Conservation (phyloP, 2,329 filamentous ascomycete species). For the Ophiostoma triangulosporum region DNA sequence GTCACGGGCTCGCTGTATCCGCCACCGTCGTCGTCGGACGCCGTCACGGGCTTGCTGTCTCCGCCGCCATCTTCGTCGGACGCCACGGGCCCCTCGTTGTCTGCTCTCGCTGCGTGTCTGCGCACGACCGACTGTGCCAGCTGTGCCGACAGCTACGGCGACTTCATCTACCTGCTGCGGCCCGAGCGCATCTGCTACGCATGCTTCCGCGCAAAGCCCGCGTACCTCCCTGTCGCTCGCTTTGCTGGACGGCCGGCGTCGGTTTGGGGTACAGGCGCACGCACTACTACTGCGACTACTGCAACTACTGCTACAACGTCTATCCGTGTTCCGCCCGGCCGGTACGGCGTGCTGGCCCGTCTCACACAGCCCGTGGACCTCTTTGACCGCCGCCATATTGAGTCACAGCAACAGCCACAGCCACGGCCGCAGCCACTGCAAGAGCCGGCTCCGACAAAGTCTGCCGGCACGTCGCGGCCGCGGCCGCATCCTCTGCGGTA, state of each 20-base stretch:
- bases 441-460: neutral
- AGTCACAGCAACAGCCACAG: too few relatives aligned
- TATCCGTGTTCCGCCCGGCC: constrained; percentile 10
- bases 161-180: constrained; percentile 13
- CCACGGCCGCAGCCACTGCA: too few relatives aligned
- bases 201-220: constrained; percentile 12
- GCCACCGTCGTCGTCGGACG: too few relatives aligned
- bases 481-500: constrained; percentile 12
- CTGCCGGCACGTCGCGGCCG: neutral
- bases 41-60: too few relatives aligned
- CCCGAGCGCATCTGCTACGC: constrained; percentile 14
- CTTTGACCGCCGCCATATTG: constrained; percentile 9
- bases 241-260: neutral
- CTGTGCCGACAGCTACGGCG: constrained; percentile 9
- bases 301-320: neutral
- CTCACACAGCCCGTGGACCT: constrained; percentile 10
- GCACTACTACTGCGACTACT: neutral
- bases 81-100: constrained; percentile 5
- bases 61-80: too few relatives aligned
- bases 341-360: constrained; percentile 12
- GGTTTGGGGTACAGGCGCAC: too few relatives aligned
- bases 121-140: constrained; percentile 9
- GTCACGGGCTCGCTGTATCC: too few relatives aligned
- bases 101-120: constrained; percentile 10
- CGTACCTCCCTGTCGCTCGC: constrained; percentile 11